Conservation (phyloP, 305 asterid species). For the Caryopteris hybrid region DNA sequence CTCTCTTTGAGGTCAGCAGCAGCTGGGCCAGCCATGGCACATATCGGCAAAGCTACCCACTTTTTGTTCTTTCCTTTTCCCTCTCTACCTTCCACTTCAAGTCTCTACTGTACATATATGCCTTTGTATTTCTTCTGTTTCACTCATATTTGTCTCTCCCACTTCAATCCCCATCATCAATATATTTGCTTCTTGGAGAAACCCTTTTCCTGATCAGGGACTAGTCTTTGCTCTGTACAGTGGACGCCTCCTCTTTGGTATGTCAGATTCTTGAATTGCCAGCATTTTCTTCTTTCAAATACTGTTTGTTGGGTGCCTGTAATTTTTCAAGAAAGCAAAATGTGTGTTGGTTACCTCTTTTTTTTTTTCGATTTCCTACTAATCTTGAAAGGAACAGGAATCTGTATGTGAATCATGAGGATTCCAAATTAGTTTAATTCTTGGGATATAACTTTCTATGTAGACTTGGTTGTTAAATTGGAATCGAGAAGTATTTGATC, state of each 20-base stretch:
- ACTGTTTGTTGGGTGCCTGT: constrained; percentile 15
- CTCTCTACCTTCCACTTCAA: constrained; percentile 29
- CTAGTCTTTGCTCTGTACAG: constrained; percentile 5
- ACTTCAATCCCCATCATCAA: constrained; percentile 23
- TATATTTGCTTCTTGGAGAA: constrained; percentile 26
- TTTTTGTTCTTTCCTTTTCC: constrained; percentile 28
- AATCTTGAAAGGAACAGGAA: constrained; percentile 6
- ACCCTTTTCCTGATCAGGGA: constrained; percentile 29
- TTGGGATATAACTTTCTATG: background rate
- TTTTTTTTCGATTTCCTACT: background rate
- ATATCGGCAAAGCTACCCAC: constrained; percentile 34
- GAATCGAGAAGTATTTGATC: background rate
- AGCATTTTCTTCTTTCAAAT: background rate
- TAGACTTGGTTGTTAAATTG: background rate
- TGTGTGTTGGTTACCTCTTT: no score
- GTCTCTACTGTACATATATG: constrained; percentile 26
- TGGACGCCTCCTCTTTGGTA: constrained; percentile 28
- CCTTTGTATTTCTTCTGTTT: constrained; percentile 51
- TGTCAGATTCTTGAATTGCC: constrained; percentile 16
- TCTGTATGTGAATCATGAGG: constrained; percentile 10
- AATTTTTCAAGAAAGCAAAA: no score
- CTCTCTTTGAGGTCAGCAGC: constrained; percentile 23
- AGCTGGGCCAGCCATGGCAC: constrained; percentile 48
- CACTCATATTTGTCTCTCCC: constrained; percentile 38
- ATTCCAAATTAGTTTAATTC: background rate